Evolutionary conservation across 129 eudicot species (phyloP), one percentile per base, ranked within the genome.

Genomic region (Cynara cardunculus): DNA sequence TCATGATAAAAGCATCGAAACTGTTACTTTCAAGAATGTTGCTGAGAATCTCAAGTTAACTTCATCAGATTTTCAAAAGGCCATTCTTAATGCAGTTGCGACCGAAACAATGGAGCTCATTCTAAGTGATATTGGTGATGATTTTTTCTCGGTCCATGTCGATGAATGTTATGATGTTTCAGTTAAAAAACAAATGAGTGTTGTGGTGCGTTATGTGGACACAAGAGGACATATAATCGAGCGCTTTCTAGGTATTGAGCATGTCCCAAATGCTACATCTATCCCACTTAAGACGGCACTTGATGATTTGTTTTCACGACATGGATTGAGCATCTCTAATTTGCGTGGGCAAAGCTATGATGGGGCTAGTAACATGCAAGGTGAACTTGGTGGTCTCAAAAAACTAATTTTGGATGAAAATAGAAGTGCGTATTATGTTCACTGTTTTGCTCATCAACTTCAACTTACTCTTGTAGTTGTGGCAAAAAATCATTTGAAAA

Each of bases 321-420:
- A 26, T 18, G 27, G 56, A 21, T 18, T 77, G 41, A 32, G 73
- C 26, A 7, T 30, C 3, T 25, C 70, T 28, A n/a, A 18, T 19
- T 19, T 77, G 6, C 76, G 83, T n/a, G 83, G 83, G 21, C 71
- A 71, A 53, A 44, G 59, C 19, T 80, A 71, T 71, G 59, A 71
- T 56, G 78, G 83, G 11, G 78, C 83, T 68, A 71, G 77, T 49
- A 80, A 80, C 31, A 80, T 71, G 83, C 24, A 21, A 3, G 61
- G 61, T 27, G 53, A 68, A 9, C 11, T 70, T n/a, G 35, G n/a
- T 30, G 61, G 34, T 9, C 35, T 78, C 7, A 67, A 37, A 35
- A 78, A 39, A n/a, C 26, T 24, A 35, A 67, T 78, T 26, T 7
- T 78, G 35, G 26, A 65, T 7, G 82, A 78, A 16, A 31, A 30